Percentiles rank a stretch among this genome's conserved stretches.
phyloP scores from a whole-genome alignment of 139 green algal species.

The Eudorina sp. region DNA sequence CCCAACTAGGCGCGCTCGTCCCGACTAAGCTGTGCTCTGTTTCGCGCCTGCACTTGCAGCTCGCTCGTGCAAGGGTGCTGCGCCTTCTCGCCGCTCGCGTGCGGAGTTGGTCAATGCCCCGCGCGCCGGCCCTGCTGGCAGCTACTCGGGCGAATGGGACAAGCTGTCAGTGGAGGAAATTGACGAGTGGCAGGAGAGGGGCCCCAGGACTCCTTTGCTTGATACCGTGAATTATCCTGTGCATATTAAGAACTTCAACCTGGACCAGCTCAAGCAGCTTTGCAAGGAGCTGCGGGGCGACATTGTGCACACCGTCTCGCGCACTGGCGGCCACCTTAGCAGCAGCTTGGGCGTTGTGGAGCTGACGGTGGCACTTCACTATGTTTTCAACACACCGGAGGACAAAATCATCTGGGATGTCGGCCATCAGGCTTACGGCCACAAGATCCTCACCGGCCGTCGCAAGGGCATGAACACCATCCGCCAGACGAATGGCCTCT shows the following conservation, averaged over 20 bases:
- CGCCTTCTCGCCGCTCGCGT: background rate
- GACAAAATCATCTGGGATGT: conserved; percentile 99
- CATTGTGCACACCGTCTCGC: conserved; percentile 93
- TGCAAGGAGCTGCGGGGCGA: conserved; percentile 96
- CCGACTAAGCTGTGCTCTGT: background rate
- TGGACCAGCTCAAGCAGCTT: conserved; percentile 90
- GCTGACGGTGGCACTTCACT: conserved; percentile 97
- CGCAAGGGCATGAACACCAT: conserved; percentile 94
- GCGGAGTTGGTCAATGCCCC: background rate
- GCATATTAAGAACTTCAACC: conserved; percentile 98
- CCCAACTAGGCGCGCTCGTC: background rate
- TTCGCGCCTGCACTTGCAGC: background rate
- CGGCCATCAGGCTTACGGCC: conserved; percentile 94
- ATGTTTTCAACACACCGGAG: conserved; percentile 97
- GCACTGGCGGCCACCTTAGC: conserved; percentile 95
- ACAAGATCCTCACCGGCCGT: conserved; percentile 99
- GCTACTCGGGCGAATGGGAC: conserved; percentile 69
- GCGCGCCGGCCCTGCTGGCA: background rate
- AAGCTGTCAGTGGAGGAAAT: conserved; percentile 85
- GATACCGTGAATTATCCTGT: conserved; percentile 98
- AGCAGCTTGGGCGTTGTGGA: conserved; percentile 96
- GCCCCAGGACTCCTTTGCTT: conserved; percentile 92
- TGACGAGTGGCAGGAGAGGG: conserved; percentile 76
- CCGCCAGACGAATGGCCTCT: conserved; percentile 91
- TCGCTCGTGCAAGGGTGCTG: background rate